Evolutionary conservation across 116 monocot genomes (phyloP), one percentile per base, ranked within the genome.

Genomic region (Trichopus zeylanicus): DNA sequence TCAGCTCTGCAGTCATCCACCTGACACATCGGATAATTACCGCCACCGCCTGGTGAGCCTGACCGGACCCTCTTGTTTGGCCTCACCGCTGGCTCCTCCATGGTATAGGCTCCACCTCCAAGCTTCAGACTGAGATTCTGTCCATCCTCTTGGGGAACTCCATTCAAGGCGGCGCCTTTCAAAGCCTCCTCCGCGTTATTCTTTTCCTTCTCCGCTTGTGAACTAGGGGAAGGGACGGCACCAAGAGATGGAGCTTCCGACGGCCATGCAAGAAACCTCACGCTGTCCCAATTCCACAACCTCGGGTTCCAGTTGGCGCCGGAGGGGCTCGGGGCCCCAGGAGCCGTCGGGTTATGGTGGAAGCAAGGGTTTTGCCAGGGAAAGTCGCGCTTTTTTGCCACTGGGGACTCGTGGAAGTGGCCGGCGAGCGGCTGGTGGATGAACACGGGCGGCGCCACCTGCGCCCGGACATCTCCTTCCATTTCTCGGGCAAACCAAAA

Each of bases 1-100:
- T 93, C 85, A 8, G 82, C 76, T n/a, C 59, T 69, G 55, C 93
- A 93, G 57, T 85, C 88, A 48, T 93, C 93, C 34, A 93, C 93
- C 67, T 93, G 93, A 64, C 93, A 93, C 78, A 80, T 73, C 9
- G 91, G 91, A 49, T 85, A 79, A 49, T 62, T 73, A 0, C 70
- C 75, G 8, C 76, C 53, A 64, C 55, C 61, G 27, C 83, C 70
- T 27, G 70, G 86, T 4, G 86, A 86, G 31, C 86, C 81, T 3
- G 86, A 81, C 46, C 86, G 60, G 3, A 81, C 75, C 58, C 78
- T 60, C 72, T 92, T 99, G 65, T 31, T 85, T 3, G 92, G 79
- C 59, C 97, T 80, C 63, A 47, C 56, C 22, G 37, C 67, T 19
- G 67, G 59, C 55, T 74, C 86, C 33, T 70, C 78, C 30, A 21